Base-by-base conservation (phyloP, 352 stramenopile species). In the Phytopythium delawarense region DNA sequence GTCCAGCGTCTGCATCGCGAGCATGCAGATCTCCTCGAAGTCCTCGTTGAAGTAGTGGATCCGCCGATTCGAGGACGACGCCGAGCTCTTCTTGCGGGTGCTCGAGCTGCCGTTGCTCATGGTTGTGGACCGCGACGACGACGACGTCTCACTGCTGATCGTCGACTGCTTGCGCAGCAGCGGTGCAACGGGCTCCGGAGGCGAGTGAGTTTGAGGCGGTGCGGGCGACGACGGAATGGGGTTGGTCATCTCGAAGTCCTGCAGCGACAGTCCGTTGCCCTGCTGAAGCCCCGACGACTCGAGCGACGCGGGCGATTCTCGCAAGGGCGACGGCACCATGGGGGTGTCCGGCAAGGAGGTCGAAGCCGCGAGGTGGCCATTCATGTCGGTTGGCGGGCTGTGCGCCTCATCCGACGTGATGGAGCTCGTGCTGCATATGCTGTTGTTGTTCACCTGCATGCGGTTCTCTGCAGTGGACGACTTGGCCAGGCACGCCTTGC, bases 11-110 rank as follows among this genome's bases (percentile, higher is more conserved):
- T 96, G 78, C 87, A 96, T 96, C 2, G 87, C 87, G 23, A 94
- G 68, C 75, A 92, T 80, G 52, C 87, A 96, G 52, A 96, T 94
- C 67, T 96, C 85, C 35, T 91, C 84, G 64, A 96, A 90, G 57
- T 96, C 87, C 45, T 92, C 85, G 64, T 96, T 96, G 66, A 96
- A 91, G 65, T 90, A 96, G 65, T 87, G 74, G 32, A 91, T 89
- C 12, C 86, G 86, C 50, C 79, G 79, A 28, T 67, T 61, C n/a
- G 67, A 75, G 12, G 61, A 71, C 15, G 59, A 63, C 13, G 37
- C 25, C 63, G 61, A 39, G 39, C 54, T 60, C 56, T 79, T 77
- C 68, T 83, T 71, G 54, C 70, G 64, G 54, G 54, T 62, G 53
- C 60, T 72, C 23, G 67, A 70, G 40, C 70, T 72, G 61, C 66